Base-by-base conservation (phyloP, 2,329 filamentous ascomycete genomes). In the Clarireedia hainanense region DNA sequence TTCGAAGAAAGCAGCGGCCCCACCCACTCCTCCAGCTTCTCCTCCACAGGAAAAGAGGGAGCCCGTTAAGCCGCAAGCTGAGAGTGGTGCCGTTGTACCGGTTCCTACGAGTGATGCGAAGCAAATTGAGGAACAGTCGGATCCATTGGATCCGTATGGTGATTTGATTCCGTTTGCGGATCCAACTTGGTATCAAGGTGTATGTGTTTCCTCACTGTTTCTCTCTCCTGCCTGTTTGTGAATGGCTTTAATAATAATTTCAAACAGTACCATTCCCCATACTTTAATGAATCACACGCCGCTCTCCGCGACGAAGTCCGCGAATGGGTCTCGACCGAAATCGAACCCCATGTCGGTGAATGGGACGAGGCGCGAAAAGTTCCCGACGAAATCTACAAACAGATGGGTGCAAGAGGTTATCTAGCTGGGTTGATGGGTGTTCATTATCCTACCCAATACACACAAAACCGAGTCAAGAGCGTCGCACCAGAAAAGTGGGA, bases 281-380 rank as follows among this genome's bases (percentile, higher is more conserved):
- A 96, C 80, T 95, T 87, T 80, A 96, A 96, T 75, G 86, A 96
- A 73, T 85, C 89, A 5, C 94, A 99, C 73, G 91, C 84, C 56
- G 91, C 90, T 51, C 86, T 99, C 50, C 90, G 94, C 58, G 86
- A 84, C 62, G 94, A 99, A 77, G 79, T 96, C 58, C 88, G 94
- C 68, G 81, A 91, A 76, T 99, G 91, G 91, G 83, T 99, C 55
- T 89, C 95, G 59, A 81, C 78, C 56, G 89, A 90, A 65, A 86
- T 97, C 70, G 91, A 96, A 76, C 92, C 94, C 23, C 80, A 92
- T 65, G 89, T 97, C 56, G 88, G 84, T 42, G 94, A 99, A 72
- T 99, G 94, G 94, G 94, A 99, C 65, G 94, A 97, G 78, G 89
- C 86, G 65, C 95, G 91, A 77, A 82, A 85, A 69, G 91, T 97